Evolutionary conservation across 2,329 filamentous ascomycete genomes (phyloP), one percentile per base, ranked within the genome.

Genomic region (Colletotrichum somersetense): DNA sequence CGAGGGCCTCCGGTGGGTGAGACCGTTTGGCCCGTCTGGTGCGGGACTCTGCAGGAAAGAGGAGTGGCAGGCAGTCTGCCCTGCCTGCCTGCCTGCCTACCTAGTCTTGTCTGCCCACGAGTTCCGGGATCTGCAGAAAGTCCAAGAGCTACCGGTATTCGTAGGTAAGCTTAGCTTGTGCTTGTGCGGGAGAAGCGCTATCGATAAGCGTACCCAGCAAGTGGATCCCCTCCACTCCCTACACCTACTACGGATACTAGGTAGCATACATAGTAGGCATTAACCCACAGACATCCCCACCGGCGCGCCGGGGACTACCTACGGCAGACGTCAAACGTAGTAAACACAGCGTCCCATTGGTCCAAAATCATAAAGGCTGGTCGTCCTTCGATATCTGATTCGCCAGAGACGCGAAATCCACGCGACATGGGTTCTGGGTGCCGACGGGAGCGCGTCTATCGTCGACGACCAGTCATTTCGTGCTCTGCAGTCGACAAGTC

Each of bases 121-220:
- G 30, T 38, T 14, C 67, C 67, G n/a, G 30, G 66, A 70, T 70
- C 67, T 70, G 62, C 67, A 68, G 20, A 46, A 56, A 33, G 11
- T 40, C 18, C 33, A n/a, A 33, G 5, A 48, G 26, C 3, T 26
- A 26, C 26, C 26, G 26, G 26, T 26, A 26, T 26, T 26, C 26
- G 26, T 26, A 26, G 26, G 26, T 26, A 26, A 26, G 26, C 26
- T 26, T 26, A 26, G 26, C 12, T 38, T 48, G n/a, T 67, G 7
- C 7, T 38, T 38, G n/a, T 67, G 64, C 14, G 64, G 67, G 64
- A 71, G 68, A 68, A 71, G 68, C 58, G 64, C 65, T 71, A 71
- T 71, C 68, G 68, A 71, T 71, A 71, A 71, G 64, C 59, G n/a
- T 23, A 11, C 16, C 33, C 14, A 33, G 35, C 10, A 44, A 55